Evolutionary conservation across 2,329 filamentous ascomycete species (phyloP), one percentile per base, ranked within the genome.

Genomic region (Ceratocystis ficicola): DNA sequence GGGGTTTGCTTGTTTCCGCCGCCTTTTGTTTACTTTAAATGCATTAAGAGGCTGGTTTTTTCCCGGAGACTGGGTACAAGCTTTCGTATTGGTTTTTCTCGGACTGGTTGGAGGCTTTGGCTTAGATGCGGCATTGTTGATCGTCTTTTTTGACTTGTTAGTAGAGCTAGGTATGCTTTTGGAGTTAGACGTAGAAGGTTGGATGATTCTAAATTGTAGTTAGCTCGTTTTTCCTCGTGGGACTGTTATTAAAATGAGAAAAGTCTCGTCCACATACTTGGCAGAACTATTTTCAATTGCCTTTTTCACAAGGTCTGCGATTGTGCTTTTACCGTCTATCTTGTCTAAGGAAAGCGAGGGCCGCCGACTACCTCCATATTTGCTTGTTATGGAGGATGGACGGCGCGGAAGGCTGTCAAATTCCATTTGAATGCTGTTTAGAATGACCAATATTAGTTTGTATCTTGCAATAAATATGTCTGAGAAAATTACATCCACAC

Each of bases 1-100:
- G 10, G 20, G n/a, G 10, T 44, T 57, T 32, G 10, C 44, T 41
- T 65, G 41, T n/a, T 61, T 65, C n/a, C 64, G 55, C 20, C 36
- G 52, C 12, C 55, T 60, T 62, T 48, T 63, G 5, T 15, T 17
- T 10, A 41, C 46, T 10, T 63, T 48, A 8, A 32, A 25, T n/a
- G 17, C 10, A 30, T 46, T 46, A 17, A 7, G 36, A 22, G 46
- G 46, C 1, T 20, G 25, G 2, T 25, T 22, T 36, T 63, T 63
- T 32, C 30, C 46, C 2, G 61, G 15, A 20, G 44, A 22, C 25
- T 5, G 25, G 28, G 12, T 8, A 7, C 6, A 30, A 36, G 25
- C 55, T 15, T 59, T 36, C 10, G 0, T 28, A 3, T n/a, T n/a
- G 3, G 17, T 5, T 32, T 32, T 59, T 22, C 17, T 36, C 8